A percentile compares a stretch with the other conserved stretches of the same genome.
These are phyloP conservation scores for Endocalyx cinctus DNA, from an alignment of 2,329 filamentous ascomycete species.

Conservation along the genomic window DNA sequence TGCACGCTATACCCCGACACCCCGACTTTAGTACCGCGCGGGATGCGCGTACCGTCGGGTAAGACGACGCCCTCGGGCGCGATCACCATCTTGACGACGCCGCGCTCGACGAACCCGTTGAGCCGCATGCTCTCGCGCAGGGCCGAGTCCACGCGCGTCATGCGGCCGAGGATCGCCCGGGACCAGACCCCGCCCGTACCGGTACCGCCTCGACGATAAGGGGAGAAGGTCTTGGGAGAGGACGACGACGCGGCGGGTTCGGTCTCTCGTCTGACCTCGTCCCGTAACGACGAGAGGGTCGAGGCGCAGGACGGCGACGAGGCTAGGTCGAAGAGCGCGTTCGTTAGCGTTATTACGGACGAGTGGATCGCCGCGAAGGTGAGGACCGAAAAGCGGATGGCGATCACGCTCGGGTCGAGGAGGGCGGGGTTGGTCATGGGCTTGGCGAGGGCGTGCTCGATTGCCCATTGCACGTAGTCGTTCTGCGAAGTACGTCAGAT, in stretches of 20 bases:
- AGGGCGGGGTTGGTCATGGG: conserved; percentile 19
- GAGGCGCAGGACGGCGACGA: conserved; percentile 19
- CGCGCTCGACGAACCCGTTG: conserved; percentile 32
- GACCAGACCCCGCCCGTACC: conserved; percentile 16
- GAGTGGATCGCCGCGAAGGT: conserved; percentile 35
- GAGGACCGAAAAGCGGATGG: conserved; percentile 27
- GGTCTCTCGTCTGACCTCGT: conserved; percentile 28
- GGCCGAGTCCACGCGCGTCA: conserved; percentile 35
- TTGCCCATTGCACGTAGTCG: conserved; percentile 36
- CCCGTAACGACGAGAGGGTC: conserved; percentile 24
- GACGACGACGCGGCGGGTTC: conserved; percentile 3
- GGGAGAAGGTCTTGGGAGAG: no score
- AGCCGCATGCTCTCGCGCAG: conserved; percentile 38
- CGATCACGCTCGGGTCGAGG: conserved; percentile 26
- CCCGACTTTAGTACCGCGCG: conserved; percentile 30
- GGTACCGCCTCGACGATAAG: no score
- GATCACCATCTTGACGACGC: conserved; percentile 31
- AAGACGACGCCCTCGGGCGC: conserved; percentile 27
- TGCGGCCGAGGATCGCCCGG: conserved; percentile 30
- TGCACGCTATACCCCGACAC: conserved; percentile 30
- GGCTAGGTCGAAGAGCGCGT: conserved; percentile 33
- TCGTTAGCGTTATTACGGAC: conserved; percentile 33
- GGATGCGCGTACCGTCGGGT: conserved; percentile 29
- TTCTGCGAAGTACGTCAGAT: no score
- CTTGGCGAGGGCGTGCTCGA: conserved; percentile 29